Base-by-base conservation (phyloP, 768 basidiomycete genomes). In the Dioszegia aurantiaca region DNA sequence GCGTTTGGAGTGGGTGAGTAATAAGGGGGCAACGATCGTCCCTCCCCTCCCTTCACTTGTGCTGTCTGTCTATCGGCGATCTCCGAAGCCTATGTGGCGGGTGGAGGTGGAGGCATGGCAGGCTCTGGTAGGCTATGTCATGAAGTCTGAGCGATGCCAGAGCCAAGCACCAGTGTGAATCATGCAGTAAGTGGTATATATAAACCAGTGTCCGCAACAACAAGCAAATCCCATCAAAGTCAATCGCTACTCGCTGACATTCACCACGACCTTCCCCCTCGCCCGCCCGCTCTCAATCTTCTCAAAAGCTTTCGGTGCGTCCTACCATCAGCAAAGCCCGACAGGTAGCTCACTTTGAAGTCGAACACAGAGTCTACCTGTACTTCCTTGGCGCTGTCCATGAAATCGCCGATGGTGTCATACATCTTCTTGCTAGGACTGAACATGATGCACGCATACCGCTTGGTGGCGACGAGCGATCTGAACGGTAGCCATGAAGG, bases 221-320 rank as follows among this genome's bases (percentile, higher is more conserved):
- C n/a, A n/a, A n/a, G n/a, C n/a, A n/a, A n/a, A n/a, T n/a, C n/a
- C n/a, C n/a, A n/a, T n/a, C n/a, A n/a, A n/a, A n/a, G n/a, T n/a
- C n/a, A n/a, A n/a, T n/a, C n/a, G n/a, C 33, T 33, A 33, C 33
- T 33, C 33, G 33, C 33, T 33, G 33, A 33, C 48, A 36, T 52
- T 17, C 6, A 59, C 49, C 16, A 59, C 57, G 11, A 59, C 40
- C 43, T 60, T 55, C 30, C 59, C 54, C 36, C 44, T 33, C 4
- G 58, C 83, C 19, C 82, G 78, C 4, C 78, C 73, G 0, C 82
- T 80, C 80, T 84, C 78, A 8, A 86, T 68, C 49, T 80, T 78
- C 12, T 85, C 84, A 66, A 86, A 89, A 0, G 87, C 88, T 56
- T 82, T 76, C 52, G 82, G 69, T 1, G 74, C 82, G 4, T 86